Percentiles rank a stretch among this genome's conserved stretches.
phyloP scores from a whole-genome alignment of 2,329 filamentous ascomycete genomes.

The Ascochyta clinopodiicola region DNA sequence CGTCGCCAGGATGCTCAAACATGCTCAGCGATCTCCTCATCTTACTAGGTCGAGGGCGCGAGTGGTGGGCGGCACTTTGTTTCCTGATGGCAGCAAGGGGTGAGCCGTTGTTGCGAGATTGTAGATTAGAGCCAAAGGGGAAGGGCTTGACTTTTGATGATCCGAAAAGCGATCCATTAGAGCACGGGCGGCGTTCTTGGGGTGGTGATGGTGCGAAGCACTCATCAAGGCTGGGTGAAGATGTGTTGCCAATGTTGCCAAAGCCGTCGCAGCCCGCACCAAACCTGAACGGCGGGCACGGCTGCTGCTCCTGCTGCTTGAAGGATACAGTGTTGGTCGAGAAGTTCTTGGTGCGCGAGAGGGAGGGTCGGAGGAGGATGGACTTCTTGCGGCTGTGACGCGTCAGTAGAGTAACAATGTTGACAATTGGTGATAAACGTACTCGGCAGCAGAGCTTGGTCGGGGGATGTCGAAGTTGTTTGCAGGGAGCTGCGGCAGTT shows the following conservation, averaged over 20 bases:
- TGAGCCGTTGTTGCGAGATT: constrained; percentile 73
- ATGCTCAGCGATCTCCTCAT: constrained; percentile 94
- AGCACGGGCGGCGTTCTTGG: constrained; percentile 69
- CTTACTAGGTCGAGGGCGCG: constrained; percentile 71
- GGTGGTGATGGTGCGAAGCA: constrained; percentile 83
- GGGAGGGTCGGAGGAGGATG: constrained; percentile 72
- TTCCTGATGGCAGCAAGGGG: constrained; percentile 75
- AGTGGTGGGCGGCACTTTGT: constrained; percentile 66
- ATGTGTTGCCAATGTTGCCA: constrained; percentile 58
- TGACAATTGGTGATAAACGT: constrained; percentile 23
- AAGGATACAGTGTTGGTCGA: constrained; percentile 70
- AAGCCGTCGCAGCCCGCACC: constrained; percentile 59
- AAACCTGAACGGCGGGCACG: constrained; percentile 78
- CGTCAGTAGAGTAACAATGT: constrained; percentile 26
- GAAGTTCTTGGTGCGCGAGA: constrained; percentile 76
- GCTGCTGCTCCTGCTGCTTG: constrained; percentile 66
- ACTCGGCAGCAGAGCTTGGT: constrained; percentile 48
- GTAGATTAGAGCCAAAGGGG: constrained; percentile 58
- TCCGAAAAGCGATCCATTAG: constrained; percentile 59
- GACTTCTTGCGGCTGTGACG: constrained; percentile 42
- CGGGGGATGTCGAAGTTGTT: constrained; percentile 40
- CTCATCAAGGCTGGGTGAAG: constrained; percentile 74
- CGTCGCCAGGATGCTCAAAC: constrained; percentile 90
- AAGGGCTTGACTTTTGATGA: constrained; percentile 72
- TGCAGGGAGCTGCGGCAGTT: constrained; percentile 35